Evolutionary conservation across 257 asterid species (phyloP).

Genomic region (Coffea eugenioides): DNA sequence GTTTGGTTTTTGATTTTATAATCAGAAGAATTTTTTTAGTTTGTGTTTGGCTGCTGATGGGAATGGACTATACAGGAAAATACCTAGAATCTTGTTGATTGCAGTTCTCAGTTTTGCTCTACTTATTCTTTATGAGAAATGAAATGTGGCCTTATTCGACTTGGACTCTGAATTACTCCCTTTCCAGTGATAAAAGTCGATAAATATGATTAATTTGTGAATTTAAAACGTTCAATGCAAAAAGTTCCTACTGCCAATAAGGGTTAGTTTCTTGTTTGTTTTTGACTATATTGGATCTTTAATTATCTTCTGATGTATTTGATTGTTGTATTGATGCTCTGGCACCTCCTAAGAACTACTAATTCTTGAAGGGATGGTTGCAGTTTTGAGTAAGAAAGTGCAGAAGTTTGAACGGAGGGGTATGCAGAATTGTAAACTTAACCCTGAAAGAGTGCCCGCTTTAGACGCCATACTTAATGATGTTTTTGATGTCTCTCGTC

Average conservation of each 20-base stretch:
- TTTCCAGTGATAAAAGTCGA: background rate
- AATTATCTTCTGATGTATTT: background rate
- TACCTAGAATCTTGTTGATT: too few relatives aligned
- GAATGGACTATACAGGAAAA: too few relatives aligned
- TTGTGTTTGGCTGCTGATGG: too few relatives aligned
- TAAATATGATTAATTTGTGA: background rate
- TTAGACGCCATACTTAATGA: conserved; percentile 64
- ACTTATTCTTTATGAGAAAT: too few relatives aligned
- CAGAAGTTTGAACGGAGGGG: conserved; percentile 56
- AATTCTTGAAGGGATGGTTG: conserved; percentile 8
- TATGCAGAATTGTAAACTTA: conserved; percentile 39
- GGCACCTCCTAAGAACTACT: background rate
- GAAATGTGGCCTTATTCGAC: too few relatives aligned
- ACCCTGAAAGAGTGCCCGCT: conserved; percentile 35
- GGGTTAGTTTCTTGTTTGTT: background rate
- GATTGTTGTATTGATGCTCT: background rate
- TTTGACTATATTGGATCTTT: background rate
- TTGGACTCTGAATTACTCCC: background rate
- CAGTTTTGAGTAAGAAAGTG: conserved; percentile 71
- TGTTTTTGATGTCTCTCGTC: conserved; percentile 50
- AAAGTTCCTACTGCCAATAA: background rate
- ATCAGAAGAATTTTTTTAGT: background rate
- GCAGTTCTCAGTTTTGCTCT: too few relatives aligned
- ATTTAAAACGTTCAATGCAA: too few relatives aligned
- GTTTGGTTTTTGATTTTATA: background rate